phyloP scores from a whole-genome alignment of 2,329 filamentous ascomycete genomes.

The Xylogone sp. region DNA sequence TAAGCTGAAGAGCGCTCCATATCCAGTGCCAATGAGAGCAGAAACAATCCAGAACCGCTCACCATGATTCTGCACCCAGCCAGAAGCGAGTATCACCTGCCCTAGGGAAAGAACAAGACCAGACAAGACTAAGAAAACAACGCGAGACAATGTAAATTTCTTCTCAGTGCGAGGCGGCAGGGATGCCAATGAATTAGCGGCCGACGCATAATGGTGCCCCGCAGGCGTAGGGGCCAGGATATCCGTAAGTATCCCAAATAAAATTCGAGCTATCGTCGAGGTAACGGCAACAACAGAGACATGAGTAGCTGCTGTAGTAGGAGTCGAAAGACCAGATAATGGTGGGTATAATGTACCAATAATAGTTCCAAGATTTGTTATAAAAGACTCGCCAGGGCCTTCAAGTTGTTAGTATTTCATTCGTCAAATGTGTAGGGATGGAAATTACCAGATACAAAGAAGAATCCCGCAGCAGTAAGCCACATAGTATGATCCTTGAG shows the following conservation, averaged over 20 bases:
- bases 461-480: conserved; percentile 86
- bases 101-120: conserved; percentile 71
- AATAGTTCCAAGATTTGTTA: conserved; percentile 94
- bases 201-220: conserved; percentile 20
- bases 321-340: conserved; percentile 39
- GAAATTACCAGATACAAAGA: conserved; percentile 57
- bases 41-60: conserved; percentile 85
- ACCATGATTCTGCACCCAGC: conserved; percentile 67
- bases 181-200: conserved; percentile 28
- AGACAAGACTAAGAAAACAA: conserved; percentile 75
- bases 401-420: conserved; percentile 37
- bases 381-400: conserved; percentile 94
- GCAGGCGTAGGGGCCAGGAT: conserved; percentile 64
- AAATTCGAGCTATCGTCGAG: conserved; percentile 83
- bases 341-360: conserved; percentile 77
- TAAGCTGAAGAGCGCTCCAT: conserved; percentile 86
- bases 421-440: not conserved
- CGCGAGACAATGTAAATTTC: conserved; percentile 65
- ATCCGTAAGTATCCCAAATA: conserved; percentile 86
- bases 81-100: conserved; percentile 73
- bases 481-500: conserved; percentile 91
- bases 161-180: conserved; percentile 30
- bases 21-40: conserved; percentile 80
- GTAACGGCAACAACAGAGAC: conserved; percentile 90
- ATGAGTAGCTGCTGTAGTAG: conserved; percentile 68